Base-by-base conservation (phyloP, 495 filamentous ascomycete species). In the Hypoxylon fragiforme region DNA sequence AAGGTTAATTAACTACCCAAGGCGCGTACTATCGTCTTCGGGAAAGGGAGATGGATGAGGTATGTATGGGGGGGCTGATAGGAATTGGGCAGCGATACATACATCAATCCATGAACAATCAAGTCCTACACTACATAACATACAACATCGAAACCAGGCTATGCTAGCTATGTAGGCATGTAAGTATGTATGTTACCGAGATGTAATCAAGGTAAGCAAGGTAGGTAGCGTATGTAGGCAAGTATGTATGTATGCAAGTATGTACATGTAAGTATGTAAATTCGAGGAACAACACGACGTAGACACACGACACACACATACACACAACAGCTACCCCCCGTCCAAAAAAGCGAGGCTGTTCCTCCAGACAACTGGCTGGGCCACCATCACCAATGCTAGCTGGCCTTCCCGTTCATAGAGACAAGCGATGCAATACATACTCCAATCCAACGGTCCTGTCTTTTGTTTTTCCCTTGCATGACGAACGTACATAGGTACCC, bases 31-130 rank as follows among this genome's bases (percentile, higher is more conserved):
- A 56, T 61, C 46, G 46, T 47, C 50, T 28, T 42, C 51, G 36
- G 39, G 31, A 11, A 22, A 14, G 36, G 14, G 30, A 24, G 41
- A 44, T 22, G 16, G 12, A 21, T 22, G 2, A 30, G 44, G 44
- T n/a, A 13, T 37, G 13, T n/a, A n/a, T n/a, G n/a, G n/a, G n/a
- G n/a, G n/a, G 13, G 24, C 9, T 40, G 44, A 16, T 7, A 13
- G 35, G 52, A 62, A 62, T 62, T 62, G 58, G 58, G 58, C 58
- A 62, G 58, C 58, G 58, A 62, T 62, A 52, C 58, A 52, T 62
- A 35, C 51, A n/a, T n/a, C n/a, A n/a, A n/a, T n/a, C n/a, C n/a
- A n/a, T n/a, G n/a, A n/a, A n/a, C n/a, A n/a, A n/a, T n/a, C n/a
- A n/a, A n/a, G n/a, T n/a, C n/a, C n/a, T n/a, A n/a, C n/a, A n/a